Conservation (phyloP, 306 rosid genomes). For the Gillenia trifoliata region DNA sequence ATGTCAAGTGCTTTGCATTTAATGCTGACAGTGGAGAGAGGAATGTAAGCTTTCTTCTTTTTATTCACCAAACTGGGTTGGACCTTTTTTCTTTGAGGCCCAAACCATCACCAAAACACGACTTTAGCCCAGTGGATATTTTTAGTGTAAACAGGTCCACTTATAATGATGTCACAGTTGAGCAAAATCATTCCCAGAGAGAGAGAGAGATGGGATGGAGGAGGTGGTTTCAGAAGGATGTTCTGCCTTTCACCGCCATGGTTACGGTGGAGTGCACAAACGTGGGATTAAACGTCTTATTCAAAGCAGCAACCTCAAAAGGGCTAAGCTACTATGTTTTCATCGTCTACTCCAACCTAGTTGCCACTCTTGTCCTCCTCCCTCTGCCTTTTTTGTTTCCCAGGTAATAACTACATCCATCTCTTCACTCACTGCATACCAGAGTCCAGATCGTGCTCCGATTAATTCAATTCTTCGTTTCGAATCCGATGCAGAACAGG, state of each 20-base stretch:
- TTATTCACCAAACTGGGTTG: no score
- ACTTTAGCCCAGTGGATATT: no score
- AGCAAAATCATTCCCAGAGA: neutral
- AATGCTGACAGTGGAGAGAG: no score
- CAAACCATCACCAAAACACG: no score
- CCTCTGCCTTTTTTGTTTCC: constrained; percentile 42
- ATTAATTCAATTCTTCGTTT: neutral
- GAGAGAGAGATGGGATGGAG: constrained; percentile 23
- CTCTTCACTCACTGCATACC: neutral
- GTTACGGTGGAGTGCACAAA: constrained; percentile 35
- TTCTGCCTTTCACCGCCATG: constrained; percentile 45
- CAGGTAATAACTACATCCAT: constrained; percentile 21
- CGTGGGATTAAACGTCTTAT: constrained; percentile 42
- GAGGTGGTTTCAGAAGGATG: constrained; percentile 22
- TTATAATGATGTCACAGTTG: neutral
- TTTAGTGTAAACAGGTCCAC: no score
- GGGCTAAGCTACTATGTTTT: constrained; percentile 54
- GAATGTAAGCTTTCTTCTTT: no score
- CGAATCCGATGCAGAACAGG: constrained; percentile 25
- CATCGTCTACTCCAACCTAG: constrained; percentile 36
- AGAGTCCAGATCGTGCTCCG: no score
- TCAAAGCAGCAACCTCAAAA: constrained; percentile 48
- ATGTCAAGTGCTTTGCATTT: no score
- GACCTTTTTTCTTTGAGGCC: no score
- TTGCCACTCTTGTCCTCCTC: constrained; percentile 40